A percentile compares a stretch with the other conserved stretches of the same genome.
These are phyloP conservation scores for Talaromyces atroroseus DNA, from an alignment of 2,329 filamentous ascomycete genomes.

Conservation along the genomic window DNA sequence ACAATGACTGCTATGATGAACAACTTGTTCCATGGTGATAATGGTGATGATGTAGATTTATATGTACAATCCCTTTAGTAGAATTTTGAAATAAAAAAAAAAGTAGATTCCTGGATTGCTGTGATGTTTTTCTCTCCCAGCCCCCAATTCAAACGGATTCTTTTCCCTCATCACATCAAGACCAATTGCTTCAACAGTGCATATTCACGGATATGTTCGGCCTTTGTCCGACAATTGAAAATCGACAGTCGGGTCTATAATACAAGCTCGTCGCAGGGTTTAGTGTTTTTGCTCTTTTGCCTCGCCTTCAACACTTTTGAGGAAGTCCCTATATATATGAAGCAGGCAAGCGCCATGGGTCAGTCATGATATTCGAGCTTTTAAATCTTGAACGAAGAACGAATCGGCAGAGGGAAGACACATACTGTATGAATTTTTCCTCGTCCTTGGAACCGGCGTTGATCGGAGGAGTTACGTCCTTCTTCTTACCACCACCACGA, in stretches of 20 bases:
- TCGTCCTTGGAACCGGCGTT: constrained; percentile 62
- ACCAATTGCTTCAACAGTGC: constrained; percentile 2
- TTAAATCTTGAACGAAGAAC: background rate
- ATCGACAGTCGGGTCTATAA: constrained; percentile 6
- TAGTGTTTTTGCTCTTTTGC: constrained; percentile 39
- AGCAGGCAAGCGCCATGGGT: constrained; percentile 1
- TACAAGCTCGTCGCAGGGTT: constrained; percentile 11
- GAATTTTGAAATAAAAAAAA: background rate
- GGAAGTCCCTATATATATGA: constrained; percentile 40
- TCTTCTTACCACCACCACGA: constrained; percentile 40
- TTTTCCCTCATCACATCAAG: background rate
- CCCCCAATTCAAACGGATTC: background rate
- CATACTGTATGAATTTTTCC: constrained; percentile 64
- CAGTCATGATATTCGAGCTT: background rate
- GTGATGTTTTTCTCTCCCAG: background rate
- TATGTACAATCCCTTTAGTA: constrained; percentile 9
- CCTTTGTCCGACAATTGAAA: background rate
- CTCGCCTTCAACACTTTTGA: constrained; percentile 46
- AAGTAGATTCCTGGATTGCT: background rate
- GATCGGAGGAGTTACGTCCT: constrained; percentile 50
- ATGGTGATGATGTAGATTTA: constrained; percentile 1
- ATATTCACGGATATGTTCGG: constrained; percentile 5
- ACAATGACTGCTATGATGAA: background rate
- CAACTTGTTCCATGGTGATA: background rate
- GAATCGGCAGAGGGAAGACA: constrained; percentile 13